These are phyloP conservation scores for Aspergillus awamori DNA, from an alignment of 2,329 filamentous ascomycete species.

Conservation along the genomic window DNA sequence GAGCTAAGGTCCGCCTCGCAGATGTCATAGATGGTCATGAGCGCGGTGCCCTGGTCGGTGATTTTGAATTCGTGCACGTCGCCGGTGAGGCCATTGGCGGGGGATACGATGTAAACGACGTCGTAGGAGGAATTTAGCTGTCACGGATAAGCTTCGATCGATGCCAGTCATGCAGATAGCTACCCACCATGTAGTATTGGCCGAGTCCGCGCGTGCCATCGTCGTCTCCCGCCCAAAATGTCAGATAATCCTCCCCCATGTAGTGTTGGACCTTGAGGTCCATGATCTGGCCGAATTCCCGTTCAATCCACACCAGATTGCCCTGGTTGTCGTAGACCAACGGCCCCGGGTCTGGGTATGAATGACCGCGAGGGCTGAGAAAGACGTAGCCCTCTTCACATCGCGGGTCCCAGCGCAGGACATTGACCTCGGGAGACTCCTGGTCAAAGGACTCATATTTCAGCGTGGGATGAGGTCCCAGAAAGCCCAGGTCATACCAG, in stretches of 20 bases:
- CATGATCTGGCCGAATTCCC: constrained; percentile 45
- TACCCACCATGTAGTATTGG: constrained; percentile 34
- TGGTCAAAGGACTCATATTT: constrained; percentile 18
- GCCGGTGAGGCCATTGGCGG: constrained; percentile 23
- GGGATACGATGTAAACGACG: constrained; percentile 28
- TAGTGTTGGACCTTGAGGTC: constrained; percentile 52
- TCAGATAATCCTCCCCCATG: constrained; percentile 48
- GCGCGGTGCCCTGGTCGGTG: constrained; percentile 44
- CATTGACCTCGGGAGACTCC: constrained; percentile 15
- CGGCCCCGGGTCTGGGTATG: constrained; percentile 40
- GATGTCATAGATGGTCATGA: constrained; percentile 47
- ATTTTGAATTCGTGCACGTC: constrained; percentile 49
- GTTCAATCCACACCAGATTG: constrained; percentile 35
- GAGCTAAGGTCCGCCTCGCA: constrained; percentile 45
- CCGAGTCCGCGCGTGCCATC: constrained; percentile 49
- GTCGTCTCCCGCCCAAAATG: constrained; percentile 53
- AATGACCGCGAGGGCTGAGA: constrained; percentile 39
- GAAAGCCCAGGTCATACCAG: constrained; percentile 20
- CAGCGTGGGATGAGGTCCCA: constrained; percentile 16
- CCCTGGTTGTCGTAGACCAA: constrained; percentile 41
- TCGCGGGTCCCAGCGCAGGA: constrained; percentile 21
- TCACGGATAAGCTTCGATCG: constrained; percentile 25
- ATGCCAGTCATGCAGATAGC: constrained; percentile 3
- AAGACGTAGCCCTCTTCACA: constrained; percentile 45
- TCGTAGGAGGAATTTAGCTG: constrained; percentile 36